Evolutionary conservation across 2,329 filamentous ascomycete species (phyloP), one percentile per base, ranked within the genome.

Genomic region (Epichloe gansuensis): DNA sequence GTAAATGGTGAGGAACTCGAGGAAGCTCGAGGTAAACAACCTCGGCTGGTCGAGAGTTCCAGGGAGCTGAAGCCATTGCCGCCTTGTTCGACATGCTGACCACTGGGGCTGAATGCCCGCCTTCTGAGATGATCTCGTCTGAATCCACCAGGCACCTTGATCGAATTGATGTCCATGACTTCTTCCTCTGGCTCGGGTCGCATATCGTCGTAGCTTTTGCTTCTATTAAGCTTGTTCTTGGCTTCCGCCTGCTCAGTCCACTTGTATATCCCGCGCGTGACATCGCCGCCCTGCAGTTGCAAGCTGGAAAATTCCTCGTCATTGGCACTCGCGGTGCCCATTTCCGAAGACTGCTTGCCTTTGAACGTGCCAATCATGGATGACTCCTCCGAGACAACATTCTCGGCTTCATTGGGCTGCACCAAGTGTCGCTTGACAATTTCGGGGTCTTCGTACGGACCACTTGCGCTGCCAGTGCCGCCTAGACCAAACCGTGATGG

Each of bases 1-100:
- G 61, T 96, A 98, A 34, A 98, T 78, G 7, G 88, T 91, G 49
- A 98, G 68, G 62, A 98, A 98, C 67, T 98, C 94, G 55, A 98
- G 80, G 65, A 98, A 98, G 69, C 87, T 98, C 59, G 80, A 90
- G 0, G 93, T 96, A 54, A 95, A 83, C 35, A 95, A 75, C 56
- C 81, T 81, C 60, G 63, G 64, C 64, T 62, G 62, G 15, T 61
- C 58, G 0, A 56, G 57, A 13, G 54, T 56, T 12, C 48, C 45
- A 7, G 69, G 61, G 67, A 67, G 64, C 57, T 62, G 56, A 59
- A 59, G 50, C 61, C 68, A 50, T 63, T 67, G 55, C 67, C 69
- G 31, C 58, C 63, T 23, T 63, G 57, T 25, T 66, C 61, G 3
- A 55, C 65, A 52, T 68, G 57, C 35, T 54, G 51, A 11, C 61